Evolutionary conservation across 192 early-diverging fungal species (phyloP), one percentile per base, ranked within the genome.

Genomic region (Umbelopsis sp.): DNA sequence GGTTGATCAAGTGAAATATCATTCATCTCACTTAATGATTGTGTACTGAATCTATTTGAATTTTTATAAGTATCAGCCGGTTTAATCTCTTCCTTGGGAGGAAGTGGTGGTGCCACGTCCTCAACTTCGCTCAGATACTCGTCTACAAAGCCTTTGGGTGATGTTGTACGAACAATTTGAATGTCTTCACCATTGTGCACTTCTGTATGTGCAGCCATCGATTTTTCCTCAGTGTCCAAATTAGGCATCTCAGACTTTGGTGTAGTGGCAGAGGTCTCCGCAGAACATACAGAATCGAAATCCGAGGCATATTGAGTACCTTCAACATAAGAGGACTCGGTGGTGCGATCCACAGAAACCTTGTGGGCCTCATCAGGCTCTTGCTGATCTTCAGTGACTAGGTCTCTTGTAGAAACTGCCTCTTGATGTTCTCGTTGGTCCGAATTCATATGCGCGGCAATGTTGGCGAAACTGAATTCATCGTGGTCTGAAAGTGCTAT

Each of bases 181-280:
- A 41, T 41, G 37, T 27, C 30, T 16, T 12, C 15, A 15, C 18
- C 2, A 16, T 33, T 7, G 21, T 27, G 55, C 2, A 15, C 3
- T 25, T 21, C 13, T 27, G 27, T 61, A 2, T 35, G 16, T 35
- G 30, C 13, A 4, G 13, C 3, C 13, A 11, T 4, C 4, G 30
- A 15, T n/a, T 61, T 61, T 3, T 11, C 18, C 0, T 15, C 55
- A 18, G 27, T 35, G 3, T 61, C 30, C 18, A 61, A 20, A 6
- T 37, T 53, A 2, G 50, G 46, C 6, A 72, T 64, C 16, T 64
- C 53, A 6, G 66, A 8, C 18, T 64, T 69, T 21, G 76, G 76
- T 7, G 76, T 78, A 6, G 76, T 72, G n/a, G 73, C 23, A 30
- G 68, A 25, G 15, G 76, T 78, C 27, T 78, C 76, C 0, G 69